Conservation (phyloP, 768 basidiomycete genomes). For the Daedalea quercina region DNA sequence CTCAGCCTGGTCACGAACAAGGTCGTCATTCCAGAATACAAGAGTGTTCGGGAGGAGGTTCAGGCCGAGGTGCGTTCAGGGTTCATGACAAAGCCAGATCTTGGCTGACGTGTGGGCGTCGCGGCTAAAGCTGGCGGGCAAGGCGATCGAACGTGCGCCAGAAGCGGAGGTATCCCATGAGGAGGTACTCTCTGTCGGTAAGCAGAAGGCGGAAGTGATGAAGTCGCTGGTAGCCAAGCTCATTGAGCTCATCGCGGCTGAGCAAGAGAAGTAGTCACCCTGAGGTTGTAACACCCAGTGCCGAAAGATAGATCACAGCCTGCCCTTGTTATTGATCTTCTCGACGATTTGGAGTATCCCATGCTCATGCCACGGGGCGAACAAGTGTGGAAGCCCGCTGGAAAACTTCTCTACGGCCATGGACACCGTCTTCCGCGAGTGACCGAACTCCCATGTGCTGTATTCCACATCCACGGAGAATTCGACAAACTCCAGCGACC, state of each 20-base stretch:
- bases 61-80: constrained; percentile 57
- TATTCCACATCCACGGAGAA: too few relatives aligned
- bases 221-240: constrained; percentile 61
- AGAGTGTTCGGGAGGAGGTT: constrained; percentile 68
- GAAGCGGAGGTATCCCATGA: constrained; percentile 62
- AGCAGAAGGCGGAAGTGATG: constrained; percentile 66
- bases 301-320: too few relatives aligned
- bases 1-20: constrained; percentile 83
- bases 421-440: too few relatives aligned
- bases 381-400: too few relatives aligned
- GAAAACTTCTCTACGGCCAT: too few relatives aligned
- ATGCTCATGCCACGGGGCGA: too few relatives aligned
- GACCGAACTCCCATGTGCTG: too few relatives aligned
- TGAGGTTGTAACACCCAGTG: too few relatives aligned
- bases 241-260: constrained; percentile 30
- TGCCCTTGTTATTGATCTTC: too few relatives aligned
- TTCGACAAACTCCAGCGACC: too few relatives aligned
- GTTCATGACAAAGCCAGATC: neutral
- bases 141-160: constrained; percentile 32
- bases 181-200: constrained; percentile 66
- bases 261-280: neutral
- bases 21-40: constrained; percentile 69
- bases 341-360: too few relatives aligned
- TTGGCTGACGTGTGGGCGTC: neutral
- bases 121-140: constrained; percentile 57